Evolutionary conservation across 169 alveolate genomes (phyloP).

Genomic region (Cryptosporidium canis): DNA sequence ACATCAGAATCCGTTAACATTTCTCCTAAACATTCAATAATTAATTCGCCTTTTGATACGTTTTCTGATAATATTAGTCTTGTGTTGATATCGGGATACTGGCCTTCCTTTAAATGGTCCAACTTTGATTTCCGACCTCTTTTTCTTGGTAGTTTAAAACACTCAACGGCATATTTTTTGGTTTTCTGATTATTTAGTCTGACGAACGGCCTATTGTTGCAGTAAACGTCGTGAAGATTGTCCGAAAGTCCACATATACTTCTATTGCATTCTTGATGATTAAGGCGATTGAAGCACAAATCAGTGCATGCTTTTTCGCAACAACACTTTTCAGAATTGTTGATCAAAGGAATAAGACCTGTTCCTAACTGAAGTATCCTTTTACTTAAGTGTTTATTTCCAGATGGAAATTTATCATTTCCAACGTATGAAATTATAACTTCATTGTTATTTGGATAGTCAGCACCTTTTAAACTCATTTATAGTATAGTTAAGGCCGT

Average conservation of each 20-base stretch:
- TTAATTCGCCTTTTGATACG: conserved; percentile 48
- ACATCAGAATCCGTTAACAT: conserved; percentile 37
- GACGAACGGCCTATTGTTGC: conserved; percentile 55
- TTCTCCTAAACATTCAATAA: conserved; percentile 66
- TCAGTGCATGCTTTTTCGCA: conserved; percentile 50
- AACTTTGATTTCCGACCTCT: not conserved
- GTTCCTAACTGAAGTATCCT: conserved; percentile 56
- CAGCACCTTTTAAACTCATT: not conserved
- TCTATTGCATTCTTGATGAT: conserved; percentile 43
- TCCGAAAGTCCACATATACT: conserved; percentile 68
- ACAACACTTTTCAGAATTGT: conserved; percentile 31
- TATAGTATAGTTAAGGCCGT: not conserved
- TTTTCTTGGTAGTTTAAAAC: not conserved
- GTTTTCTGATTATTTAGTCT: conserved; percentile 14
- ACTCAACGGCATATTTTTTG: conserved; percentile 19
- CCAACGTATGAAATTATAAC: not conserved
- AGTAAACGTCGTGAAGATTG: conserved; percentile 43
- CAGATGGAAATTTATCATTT: not conserved
- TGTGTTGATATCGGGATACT: not conserved
- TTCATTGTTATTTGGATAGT: not conserved
- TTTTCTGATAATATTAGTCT: conserved; percentile 9
- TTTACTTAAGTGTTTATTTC: conserved; percentile 3
- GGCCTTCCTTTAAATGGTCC: not conserved
- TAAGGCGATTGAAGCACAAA: conserved; percentile 51
- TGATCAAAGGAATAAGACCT: conserved; percentile 57